Evolutionary conservation across 305 asterid species (phyloP), one percentile per base, ranked within the genome.

Genomic region (Stenogyne calaminthoides): DNA sequence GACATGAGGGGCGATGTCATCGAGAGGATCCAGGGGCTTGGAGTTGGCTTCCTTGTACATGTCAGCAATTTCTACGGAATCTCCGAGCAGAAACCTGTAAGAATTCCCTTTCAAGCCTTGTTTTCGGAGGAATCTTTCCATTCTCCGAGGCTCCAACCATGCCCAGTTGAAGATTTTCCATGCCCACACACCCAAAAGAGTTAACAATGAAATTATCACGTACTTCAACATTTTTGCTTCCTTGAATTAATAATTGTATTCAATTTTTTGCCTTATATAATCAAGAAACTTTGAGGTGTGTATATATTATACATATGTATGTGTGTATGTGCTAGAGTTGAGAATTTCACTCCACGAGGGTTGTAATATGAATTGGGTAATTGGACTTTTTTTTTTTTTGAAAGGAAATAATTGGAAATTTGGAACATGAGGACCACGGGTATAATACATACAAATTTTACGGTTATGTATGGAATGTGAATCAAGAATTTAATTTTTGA

Each of bases 41-140:
- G 83, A 67, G 40, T 27, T 27, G 22, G 86, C 85, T 52, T 81
- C 76, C 42, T 68, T 44, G 42, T 55, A 60, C 76, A 74, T 36
- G 25, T 37, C 51, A 2, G 60, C 14, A 25, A 74, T 71, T 20
- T 85, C 88, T 6, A 61, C 59, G 39, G 72, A 37, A 59, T 87
- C 92, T 15, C 87, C 92, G 6, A 47, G 18, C 4, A 84, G 42
- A 6, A 85, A 18, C 29, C 64, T 60, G 82, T 85, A 87, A 47
- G 90, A 29, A 15, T 85, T 85, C 0, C 88, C 92, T 7, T 44
- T 61, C 6, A 87, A 39, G n/a, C 92, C 92, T 56, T 82, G 87
- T 0, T 62, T 64, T 73, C 80, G 79, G 4, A 87, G 81, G 19
- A 62, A 11, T 34, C 51, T 67, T 60, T 84, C 87, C 64, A 80